Base-by-base conservation (phyloP, 257 asterid species). In the Catharanthus roseus region DNA sequence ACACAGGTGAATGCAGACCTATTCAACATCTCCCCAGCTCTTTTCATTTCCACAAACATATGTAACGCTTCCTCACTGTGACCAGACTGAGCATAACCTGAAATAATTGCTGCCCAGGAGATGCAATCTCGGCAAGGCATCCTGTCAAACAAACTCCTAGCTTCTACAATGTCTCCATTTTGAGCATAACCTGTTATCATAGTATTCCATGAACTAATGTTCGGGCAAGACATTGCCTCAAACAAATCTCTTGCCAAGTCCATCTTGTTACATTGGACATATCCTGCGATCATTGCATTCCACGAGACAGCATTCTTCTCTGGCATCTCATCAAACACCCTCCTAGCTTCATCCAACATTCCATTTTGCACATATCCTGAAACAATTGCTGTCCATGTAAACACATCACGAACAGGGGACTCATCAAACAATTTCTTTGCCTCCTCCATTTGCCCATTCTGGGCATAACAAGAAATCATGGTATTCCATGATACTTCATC, bases 81-180 rank as follows among this genome's bases (percentile, higher is more conserved):
- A 53, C 91, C 93, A 69, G 85, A 77, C 80, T 91, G 99, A 76
- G 85, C 86, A 82, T 93, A 85, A 38, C 93, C 96, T 21, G 90
- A 88, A 71, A 91, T 91, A 73, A 93, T 93, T 50, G 99, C 96
- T 11, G 99, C 96, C 96, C 97, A 92, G 36, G 98, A 88, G 75
- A 92, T 87, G 83, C 93, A 88, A 84, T 92, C 97, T 58, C 89
- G 88, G 63, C 24, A 67, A 53, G 91, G 89, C 97, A 93, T 91
- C 74, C 78, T 82, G 72, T 83, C 80, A 60, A 93, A 93, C 75
- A 93, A 78, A 68, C 58, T 80, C 72, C 88, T 86, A 55, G 97
- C 97, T 72, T 51, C 84, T 66, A 70, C 77, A 70, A 89, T 81
- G 72, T 85, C 89, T 29, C 85, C 89, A 66, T 75, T 86, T 75